phyloP scores from a whole-genome alignment of 306 rosid genomes.

The Vigna trinervia region DNA sequence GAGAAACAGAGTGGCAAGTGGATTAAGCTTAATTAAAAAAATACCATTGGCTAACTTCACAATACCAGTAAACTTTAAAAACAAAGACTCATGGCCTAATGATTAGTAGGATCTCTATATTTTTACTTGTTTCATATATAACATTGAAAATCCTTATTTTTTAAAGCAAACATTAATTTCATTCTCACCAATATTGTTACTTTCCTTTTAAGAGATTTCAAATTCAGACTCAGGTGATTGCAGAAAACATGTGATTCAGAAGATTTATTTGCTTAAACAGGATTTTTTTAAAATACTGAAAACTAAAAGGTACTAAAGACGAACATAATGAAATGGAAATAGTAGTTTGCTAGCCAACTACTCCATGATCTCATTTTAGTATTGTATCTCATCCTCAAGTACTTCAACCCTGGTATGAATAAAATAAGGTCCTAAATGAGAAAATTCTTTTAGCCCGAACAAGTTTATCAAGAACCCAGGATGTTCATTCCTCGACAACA shows the following conservation, averaged over 20 bases:
- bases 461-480: conserved; percentile 23
- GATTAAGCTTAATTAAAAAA: conserved; percentile 36
- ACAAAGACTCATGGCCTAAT: conserved; percentile 15
- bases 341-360: neutral
- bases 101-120: conserved; percentile 11
- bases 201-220: conserved; percentile 14
- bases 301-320: neutral
- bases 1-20: conserved; percentile 33
- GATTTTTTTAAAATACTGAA: neutral
- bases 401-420: conserved; percentile 1
- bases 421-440: conserved; percentile 6
- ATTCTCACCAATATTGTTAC: neutral
- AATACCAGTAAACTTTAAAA: conserved; percentile 14
- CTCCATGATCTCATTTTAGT: neutral
- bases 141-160: neutral
- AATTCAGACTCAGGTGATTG: conserved; percentile 27
- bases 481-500: conserved; percentile 28
- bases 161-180: neutral
- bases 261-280: conserved; percentile 9
- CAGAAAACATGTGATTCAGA: neutral
- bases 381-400: neutral
- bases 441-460: neutral
- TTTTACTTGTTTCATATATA: conserved; percentile 30
- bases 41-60: neutral
- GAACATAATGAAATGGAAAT: neutral